These are phyloP conservation scores for Nevesoporus exiguus DNA, from an alignment of 768 basidiomycete genomes.

Conservation along the genomic window DNA sequence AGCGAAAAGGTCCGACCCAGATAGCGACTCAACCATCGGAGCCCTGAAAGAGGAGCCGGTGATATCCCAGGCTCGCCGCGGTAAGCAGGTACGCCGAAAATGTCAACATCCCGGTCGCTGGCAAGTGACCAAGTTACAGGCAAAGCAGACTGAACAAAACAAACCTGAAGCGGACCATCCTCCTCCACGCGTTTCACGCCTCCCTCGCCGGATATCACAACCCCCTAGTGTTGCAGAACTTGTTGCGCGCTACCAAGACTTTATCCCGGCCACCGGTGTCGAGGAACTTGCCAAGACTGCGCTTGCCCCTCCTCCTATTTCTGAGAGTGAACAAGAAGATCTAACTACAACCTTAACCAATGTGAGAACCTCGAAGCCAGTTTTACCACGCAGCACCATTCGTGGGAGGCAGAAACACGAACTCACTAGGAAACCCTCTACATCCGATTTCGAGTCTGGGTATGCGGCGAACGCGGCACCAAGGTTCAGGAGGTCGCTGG, in stretches of 20 bases:
- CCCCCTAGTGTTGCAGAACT: conserved; percentile 79
- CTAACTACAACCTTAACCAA: conserved; percentile 25
- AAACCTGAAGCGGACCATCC: conserved; percentile 16
- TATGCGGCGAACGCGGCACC: conserved; percentile 93
- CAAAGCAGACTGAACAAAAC: conserved; percentile 24
- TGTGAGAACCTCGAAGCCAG: conserved; percentile 19
- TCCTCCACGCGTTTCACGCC: conserved; percentile 46
- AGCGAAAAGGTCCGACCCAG: conserved; percentile 53
- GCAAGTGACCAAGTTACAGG: conserved; percentile 14
- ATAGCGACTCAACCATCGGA: conserved; percentile 85
- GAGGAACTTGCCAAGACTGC: conserved; percentile 72
- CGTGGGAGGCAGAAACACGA: conserved; percentile 49
- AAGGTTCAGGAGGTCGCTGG: conserved; percentile 53
- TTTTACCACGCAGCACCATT: conserved; percentile 34
- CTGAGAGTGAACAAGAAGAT: conserved; percentile 82
- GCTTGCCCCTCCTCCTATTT: conserved; percentile 56
- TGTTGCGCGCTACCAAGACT: conserved; percentile 78
- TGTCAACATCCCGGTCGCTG: neutral
- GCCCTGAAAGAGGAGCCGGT: conserved; percentile 37
- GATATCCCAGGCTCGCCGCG: conserved; percentile 15
- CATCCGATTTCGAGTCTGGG: conserved; percentile 86
- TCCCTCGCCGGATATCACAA: conserved; percentile 57
- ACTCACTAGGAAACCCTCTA: conserved; percentile 52
- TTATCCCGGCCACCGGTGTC: conserved; percentile 66
- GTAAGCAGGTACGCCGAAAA: conserved; percentile 27